These are phyloP conservation scores for Wickerhamiella occidentalis DNA, from an alignment of 805 yeast species.

Conservation along the genomic window DNA sequence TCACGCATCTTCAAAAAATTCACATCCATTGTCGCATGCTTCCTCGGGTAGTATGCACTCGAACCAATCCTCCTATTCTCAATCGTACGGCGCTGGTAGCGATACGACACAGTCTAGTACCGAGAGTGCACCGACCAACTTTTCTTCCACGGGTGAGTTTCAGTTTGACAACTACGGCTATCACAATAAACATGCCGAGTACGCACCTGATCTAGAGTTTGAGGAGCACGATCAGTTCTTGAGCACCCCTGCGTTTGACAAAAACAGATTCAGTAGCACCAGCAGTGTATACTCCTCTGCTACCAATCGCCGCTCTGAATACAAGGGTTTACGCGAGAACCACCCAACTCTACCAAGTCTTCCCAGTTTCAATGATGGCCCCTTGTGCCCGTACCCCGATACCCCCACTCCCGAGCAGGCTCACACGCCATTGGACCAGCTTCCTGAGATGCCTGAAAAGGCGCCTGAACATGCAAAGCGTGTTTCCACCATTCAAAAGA, in stretches of 20 bases:
- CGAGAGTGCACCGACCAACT: neutral
- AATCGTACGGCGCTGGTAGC: neutral
- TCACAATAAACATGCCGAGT: neutral
- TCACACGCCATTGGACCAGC: neutral
- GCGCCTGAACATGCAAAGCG: slow-evolving; percentile 5
- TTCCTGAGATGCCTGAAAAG: slow-evolving; percentile 7
- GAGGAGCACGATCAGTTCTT: neutral
- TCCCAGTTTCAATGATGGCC: neutral
- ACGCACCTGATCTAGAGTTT: neutral
- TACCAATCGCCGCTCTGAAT: neutral
- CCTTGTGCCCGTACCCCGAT: neutral
- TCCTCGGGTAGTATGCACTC: neutral
- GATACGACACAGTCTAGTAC: neutral
- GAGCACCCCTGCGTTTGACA: neutral
- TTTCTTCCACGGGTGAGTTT: neutral
- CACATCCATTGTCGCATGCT: neutral
- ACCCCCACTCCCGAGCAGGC: slow-evolving; percentile 1
- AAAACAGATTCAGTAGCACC: slow-evolving; percentile 15
- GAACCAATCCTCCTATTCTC: neutral
- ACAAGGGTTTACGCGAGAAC: neutral
- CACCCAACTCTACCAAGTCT: neutral
- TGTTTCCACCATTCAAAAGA: neutral
- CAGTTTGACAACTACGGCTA: neutral
- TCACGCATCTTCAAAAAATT: neutral
- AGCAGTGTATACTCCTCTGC: slow-evolving; percentile 13